These are phyloP conservation scores for Labyrinthula sp. DNA, from an alignment of 352 stramenopile genomes.

Conservation along the genomic window DNA sequence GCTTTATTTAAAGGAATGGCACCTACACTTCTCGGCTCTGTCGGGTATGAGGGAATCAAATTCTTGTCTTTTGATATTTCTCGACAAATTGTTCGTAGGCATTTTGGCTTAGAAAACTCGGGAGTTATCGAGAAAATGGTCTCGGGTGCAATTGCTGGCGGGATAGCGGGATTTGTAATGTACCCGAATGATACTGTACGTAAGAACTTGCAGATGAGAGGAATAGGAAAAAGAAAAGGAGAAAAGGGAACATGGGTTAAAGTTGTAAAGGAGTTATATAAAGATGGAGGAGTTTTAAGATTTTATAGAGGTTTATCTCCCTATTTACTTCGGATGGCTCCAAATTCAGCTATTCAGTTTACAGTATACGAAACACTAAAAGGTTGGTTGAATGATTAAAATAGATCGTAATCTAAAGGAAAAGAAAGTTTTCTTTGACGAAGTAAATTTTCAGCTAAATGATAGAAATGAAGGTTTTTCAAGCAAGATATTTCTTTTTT, in stretches of 20 bases:
- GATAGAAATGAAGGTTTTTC: too few species aligned
- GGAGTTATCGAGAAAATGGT: conserved; percentile 21
- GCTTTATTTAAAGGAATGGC: conserved; percentile 45
- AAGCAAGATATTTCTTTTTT: too few species aligned
- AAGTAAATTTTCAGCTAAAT: too few species aligned
- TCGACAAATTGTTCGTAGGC: conserved; percentile 34
- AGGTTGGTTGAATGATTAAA: neutral
- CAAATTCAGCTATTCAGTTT: conserved; percentile 27
- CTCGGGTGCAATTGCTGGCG: conserved; percentile 33
- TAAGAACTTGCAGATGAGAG: conserved; percentile 40
- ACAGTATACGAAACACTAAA: conserved; percentile 8
- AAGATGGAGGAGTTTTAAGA: conserved; percentile 1
- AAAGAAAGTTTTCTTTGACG: conserved; percentile 1
- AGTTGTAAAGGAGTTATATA: too few species aligned
- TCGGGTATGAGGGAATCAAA: conserved; percentile 56
- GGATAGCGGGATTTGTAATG: conserved; percentile 44
- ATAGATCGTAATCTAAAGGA: too few species aligned
- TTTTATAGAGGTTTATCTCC: conserved; percentile 17
- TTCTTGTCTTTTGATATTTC: conserved; percentile 49
- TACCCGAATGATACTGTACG: conserved; percentile 57
- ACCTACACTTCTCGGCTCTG: conserved; percentile 45
- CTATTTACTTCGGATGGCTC: conserved; percentile 17
- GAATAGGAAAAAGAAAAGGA: neutral
- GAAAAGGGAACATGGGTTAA: conserved; percentile 6
- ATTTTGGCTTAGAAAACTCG: conserved; percentile 11